Evolutionary conservation across 169 alveolate species (phyloP), one percentile per base, ranked within the genome.

Genomic region (Toxoplasma gondii): DNA sequence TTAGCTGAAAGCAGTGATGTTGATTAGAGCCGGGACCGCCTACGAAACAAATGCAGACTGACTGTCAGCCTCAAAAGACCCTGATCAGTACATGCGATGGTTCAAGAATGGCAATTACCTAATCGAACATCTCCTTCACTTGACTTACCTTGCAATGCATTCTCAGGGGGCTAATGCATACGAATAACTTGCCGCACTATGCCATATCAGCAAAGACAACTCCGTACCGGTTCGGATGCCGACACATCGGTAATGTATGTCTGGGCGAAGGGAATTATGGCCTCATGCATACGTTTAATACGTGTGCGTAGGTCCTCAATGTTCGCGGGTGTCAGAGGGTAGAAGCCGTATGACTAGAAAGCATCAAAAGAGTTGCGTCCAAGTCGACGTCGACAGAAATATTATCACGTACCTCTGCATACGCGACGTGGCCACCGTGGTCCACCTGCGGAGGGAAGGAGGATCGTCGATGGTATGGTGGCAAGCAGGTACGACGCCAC

Each of bases 371-470:
- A 0, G 49, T 27, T 74, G 0, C 78, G 0, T 24, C n/a, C 12
- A 64, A 10, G 22, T 78, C 27, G 0, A 16, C 7, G 34, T 10
- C 41, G 24, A 24, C 19, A 67, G 19, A 38, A 36, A 38, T 74
- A 17, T 74, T 16, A 31, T 49, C 41, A 44, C 22, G 36, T 41
- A 82, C 90, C 90, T 82, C 70, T 22, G 70, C 90, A 16, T 41
- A 39, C 34, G 90, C 54, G 31, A 82, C 58, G 67, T 82, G 90
- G 22, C 69, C 90, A 10, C 90, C 90, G 22, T 82, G 90, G 90
- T 82, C 67, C 49, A 82, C 67, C 90, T 82, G 67, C 1, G 34
- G 16, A 74, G 22, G 16, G 84, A 38, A 10, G 84, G 36, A 24
- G 88, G 34, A 34, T 43, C 58, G 88, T 12, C 34, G 17, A 36